Evolutionary conservation across 257 asterid genomes (phyloP), one percentile per base, ranked within the genome.

Genomic region (Fraxinus quadrangulata): DNA sequence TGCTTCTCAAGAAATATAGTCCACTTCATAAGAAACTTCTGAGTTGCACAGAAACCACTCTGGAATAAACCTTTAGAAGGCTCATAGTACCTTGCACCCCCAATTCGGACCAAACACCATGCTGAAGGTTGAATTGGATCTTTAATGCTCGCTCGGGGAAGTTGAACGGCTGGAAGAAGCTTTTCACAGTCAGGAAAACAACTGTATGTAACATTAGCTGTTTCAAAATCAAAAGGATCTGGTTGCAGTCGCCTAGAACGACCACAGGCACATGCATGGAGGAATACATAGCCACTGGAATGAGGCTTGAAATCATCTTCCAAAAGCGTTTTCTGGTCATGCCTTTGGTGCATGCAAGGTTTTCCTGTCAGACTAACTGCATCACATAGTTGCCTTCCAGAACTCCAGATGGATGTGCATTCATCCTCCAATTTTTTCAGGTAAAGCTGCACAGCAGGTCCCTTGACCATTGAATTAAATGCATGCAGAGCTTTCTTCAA

Each of bases 241-340:
- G 94, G 85, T 69, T 89, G 86, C 56, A 89, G 84, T 78, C 82
- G 90, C 82, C 98, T 90, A n/a, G 97, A 88, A 72, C 99, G 99
- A 39, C 99, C 98, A 86, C 99, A 96, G 21, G 94, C 96, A 89
- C 99, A 96, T n/a, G 97, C 97, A 84, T 96, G 98, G 82, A 96
- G 97, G 87, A 93, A 96, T 30, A 89, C 92, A 75, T 80, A 90
- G 80, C 98, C 98, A 83, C 99, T 93, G 51, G 96, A 92, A 90
- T 96, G 99, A 66, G 86, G 85, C 80, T 84, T 86, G 54, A 80
- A 77, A 73, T 82, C 85, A 63, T 81, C 89, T 6, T 63, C 77
- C 28, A 88, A 73, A 79, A 74, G 83, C 75, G 71, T 40, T 72
- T 74, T 80, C 63, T 37, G 80, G 61, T 87, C 89, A 70, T 96